phyloP scores from a whole-genome alignment of 2,329 filamentous ascomycete genomes.

The Botrytis galanthina region DNA sequence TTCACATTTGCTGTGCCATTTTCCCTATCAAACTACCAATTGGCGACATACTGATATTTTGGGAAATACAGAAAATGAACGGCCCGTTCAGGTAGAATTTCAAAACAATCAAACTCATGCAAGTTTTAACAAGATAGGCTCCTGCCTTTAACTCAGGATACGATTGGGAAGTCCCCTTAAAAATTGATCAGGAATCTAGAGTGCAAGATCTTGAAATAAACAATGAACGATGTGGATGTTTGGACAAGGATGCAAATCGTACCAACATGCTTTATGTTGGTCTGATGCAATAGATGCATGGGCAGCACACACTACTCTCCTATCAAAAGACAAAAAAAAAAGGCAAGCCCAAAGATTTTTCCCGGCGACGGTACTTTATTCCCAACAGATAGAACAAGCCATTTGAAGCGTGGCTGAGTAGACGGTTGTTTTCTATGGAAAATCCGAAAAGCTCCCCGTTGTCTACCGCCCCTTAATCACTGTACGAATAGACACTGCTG shows the following conservation, averaged over 20 bases:
- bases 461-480: neutral
- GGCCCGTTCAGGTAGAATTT: neutral
- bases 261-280: neutral
- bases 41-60: neutral
- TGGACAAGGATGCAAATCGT: neutral
- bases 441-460: neutral
- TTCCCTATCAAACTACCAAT: neutral
- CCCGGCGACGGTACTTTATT: neutral
- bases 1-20: neutral
- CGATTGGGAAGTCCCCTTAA: neutral
- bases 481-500: neutral
- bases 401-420: neutral
- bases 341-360: neutral
- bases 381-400: neutral
- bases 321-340: neutral
- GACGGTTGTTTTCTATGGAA: too few relatives aligned
- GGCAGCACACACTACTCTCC: neutral
- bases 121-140: neutral
- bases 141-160: neutral
- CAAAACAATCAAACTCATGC: neutral
- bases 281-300: neutral
- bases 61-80: neutral
- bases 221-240: neutral
- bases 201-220: neutral
- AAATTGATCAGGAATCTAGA: neutral